Conservation (phyloP, 257 asterid species). For the Linderniella brevidens region DNA sequence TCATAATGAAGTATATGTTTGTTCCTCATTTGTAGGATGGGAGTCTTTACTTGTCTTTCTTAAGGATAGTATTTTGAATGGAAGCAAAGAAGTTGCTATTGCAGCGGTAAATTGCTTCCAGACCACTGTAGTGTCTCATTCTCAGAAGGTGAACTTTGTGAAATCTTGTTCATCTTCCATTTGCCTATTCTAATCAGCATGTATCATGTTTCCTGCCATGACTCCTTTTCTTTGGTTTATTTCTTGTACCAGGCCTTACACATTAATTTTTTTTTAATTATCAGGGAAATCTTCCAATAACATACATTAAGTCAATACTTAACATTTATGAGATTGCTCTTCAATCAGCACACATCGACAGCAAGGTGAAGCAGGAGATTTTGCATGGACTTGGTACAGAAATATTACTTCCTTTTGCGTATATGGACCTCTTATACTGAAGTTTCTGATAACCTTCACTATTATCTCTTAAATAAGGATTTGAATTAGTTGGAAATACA, state of each 20-base stretch:
- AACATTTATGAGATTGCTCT: conserved; percentile 77
- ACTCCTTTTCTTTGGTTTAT: not conserved
- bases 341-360: conserved; percentile 39
- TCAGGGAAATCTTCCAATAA: conserved; percentile 70
- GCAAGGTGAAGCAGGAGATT: conserved; percentile 96
- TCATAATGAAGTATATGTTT: not conserved
- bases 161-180: conserved; percentile 7
- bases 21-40: conserved; percentile 45
- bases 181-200: not conserved
- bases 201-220: not conserved
- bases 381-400: conserved; percentile 77
- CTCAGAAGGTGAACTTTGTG: conserved; percentile 54
- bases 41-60: conserved; percentile 62
- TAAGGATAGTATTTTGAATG: conserved; percentile 67
- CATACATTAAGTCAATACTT: conserved; percentile 61
- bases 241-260: not conserved
- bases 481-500: not conserved
- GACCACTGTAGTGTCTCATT: conserved; percentile 73
- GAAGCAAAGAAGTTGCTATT: conserved; percentile 88
- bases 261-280: conserved; percentile 8
- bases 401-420: conserved; percentile 10
- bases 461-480: too few relatives aligned
- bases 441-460: too few relatives aligned
- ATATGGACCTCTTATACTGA: not conserved
- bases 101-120: conserved; percentile 94